A percentile compares a stretch with the other conserved stretches of the same genome.
These are phyloP conservation scores for Pyrrhoderma lamaoense DNA, from an alignment of 1,284 basidiomycete species.

Conservation along the genomic window DNA sequence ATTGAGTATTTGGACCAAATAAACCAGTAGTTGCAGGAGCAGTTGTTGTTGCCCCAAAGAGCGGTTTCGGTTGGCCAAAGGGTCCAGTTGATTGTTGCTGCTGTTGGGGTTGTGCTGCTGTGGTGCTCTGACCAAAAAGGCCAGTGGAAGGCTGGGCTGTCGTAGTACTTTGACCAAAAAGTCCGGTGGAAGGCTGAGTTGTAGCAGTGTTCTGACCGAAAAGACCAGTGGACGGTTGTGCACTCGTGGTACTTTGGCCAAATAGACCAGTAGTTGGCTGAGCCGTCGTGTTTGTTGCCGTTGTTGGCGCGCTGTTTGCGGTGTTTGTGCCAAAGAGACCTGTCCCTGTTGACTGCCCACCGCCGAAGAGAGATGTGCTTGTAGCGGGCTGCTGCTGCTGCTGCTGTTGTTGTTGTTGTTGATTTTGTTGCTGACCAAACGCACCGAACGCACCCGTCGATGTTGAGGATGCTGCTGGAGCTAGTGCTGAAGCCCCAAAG, in stretches of 20 bases:
- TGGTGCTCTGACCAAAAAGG: neutral
- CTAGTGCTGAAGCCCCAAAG: conserved; percentile 19
- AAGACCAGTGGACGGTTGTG: conserved; percentile 19
- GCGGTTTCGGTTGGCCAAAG: conserved; percentile 23
- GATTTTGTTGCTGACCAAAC: conserved; percentile 22
- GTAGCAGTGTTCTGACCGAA: conserved; percentile 14
- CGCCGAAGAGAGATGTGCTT: conserved; percentile 10
- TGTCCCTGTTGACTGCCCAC: conserved; percentile 14
- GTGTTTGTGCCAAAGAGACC: conserved; percentile 25
- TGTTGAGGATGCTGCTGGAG: conserved; percentile 22
- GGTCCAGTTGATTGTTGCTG: conserved; percentile 18
- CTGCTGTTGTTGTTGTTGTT: conserved; percentile 15
- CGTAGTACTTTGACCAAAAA: neutral
- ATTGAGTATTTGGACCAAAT: conserved; percentile 14
- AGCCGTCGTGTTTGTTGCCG: conserved; percentile 18
- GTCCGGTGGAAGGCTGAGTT: neutral
- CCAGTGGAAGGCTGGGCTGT: neutral
- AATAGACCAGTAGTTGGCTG: conserved; percentile 28
- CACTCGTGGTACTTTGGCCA: conserved; percentile 26
- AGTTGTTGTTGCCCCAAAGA: conserved; percentile 10
- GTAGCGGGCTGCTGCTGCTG: conserved; percentile 15
- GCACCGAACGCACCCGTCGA: conserved; percentile 18
- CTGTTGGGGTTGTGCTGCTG: conserved; percentile 13
- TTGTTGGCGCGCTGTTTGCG: neutral
- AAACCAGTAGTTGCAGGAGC: neutral